Base-by-base conservation (phyloP, 805 yeast species). In the Wickerhamiella allomyrinae region DNA sequence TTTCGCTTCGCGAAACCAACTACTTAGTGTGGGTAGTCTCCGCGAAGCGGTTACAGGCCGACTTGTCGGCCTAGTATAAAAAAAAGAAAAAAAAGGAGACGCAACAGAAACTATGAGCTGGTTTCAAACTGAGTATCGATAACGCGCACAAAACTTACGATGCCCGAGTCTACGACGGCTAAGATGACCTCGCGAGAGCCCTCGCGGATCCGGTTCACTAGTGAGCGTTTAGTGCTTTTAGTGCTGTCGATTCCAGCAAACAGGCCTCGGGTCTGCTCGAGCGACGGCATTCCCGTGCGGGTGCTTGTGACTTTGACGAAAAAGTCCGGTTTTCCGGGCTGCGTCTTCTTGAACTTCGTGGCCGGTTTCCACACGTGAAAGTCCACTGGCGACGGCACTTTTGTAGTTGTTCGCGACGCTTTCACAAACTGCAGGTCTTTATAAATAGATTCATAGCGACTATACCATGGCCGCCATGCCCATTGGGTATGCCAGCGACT, bases 341-440 rank as follows among this genome's bases (percentile, higher is more conserved):
- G 52, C 25, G 74, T 76, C 51, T 85, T 85, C 45, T 76, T 77
- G 62, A 81, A 87, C 2, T 65, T 60, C 0, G 81, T 51, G 4
- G 54, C 45, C 1, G 97, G 96, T 56, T 82, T 85, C 95, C 95
- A 87, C 2, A 83, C 81, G 52, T 79, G 68, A 51, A 67, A 86
- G 0, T 72, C 63, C 2, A 79, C 17, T 5, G 14, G 13, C 3
- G 34, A 20, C 5, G 20, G 17, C 3, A 9, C 4, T 21, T n/a
- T 20, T 7, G 11, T 13, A 7, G 34, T 19, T n/a, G 7, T 11
- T 9, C 5, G 7, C 3, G 34, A n/a, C 13, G 20, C 15, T 17
- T 11, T 15, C n/a, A 31, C 8, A 10, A 31, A 31, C 34, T 31
- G 21, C 13, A 31, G 41, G 37, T 50, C 57, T 3, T 46, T 27